These are phyloP conservation scores for Vanrija sp. DNA, from an alignment of 1,284 basidiomycete genomes.

Conservation along the genomic window DNA sequence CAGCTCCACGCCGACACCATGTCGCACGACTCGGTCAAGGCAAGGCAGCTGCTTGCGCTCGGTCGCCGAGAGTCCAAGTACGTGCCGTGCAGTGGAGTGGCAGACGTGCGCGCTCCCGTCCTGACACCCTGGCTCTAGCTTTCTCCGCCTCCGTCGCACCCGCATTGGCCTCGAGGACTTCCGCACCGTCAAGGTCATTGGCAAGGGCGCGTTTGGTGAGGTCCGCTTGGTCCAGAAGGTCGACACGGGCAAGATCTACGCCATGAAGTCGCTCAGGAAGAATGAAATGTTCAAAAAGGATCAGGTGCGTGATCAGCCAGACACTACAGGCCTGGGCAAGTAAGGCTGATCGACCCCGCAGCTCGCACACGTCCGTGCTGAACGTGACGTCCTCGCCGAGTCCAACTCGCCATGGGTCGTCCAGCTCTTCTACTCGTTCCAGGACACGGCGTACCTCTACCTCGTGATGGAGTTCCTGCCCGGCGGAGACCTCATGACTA, in stretches of 20 bases:
- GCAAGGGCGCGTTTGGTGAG: slow-evolving; percentile 98
- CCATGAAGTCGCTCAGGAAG: slow-evolving; percentile 98
- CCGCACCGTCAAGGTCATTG: slow-evolving; percentile 96
- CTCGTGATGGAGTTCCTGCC: slow-evolving; percentile 99
- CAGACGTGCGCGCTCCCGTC: neutral
- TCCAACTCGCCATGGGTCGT: slow-evolving; percentile 98
- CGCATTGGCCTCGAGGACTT: slow-evolving; percentile 92
- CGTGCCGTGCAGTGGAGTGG: slow-evolving; percentile 9
- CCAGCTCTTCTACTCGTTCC: slow-evolving; percentile 98
- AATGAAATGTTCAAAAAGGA: slow-evolving; percentile 99
- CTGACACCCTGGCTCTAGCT: slow-evolving; percentile 43
- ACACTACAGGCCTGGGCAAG: neutral
- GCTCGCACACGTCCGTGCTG: slow-evolving; percentile 97
- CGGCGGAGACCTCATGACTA: slow-evolving; percentile 89
- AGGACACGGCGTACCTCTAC: slow-evolving; percentile 91
- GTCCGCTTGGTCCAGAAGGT: slow-evolving; percentile 94
- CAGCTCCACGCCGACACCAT: slow-evolving; percentile 70
- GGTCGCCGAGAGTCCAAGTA: slow-evolving; percentile 81
- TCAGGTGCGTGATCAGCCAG: slow-evolving; percentile 59
- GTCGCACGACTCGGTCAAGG: slow-evolving; percentile 78
- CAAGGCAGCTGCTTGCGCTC: slow-evolving; percentile 83
- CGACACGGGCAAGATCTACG: slow-evolving; percentile 96
- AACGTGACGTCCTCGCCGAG: slow-evolving; percentile 94
- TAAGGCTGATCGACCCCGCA: slow-evolving; percentile 40
- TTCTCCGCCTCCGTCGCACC: slow-evolving; percentile 83